phyloP scores from a whole-genome alignment of 345 rosid genomes.

The Rhodomyrtus tomentosa region DNA sequence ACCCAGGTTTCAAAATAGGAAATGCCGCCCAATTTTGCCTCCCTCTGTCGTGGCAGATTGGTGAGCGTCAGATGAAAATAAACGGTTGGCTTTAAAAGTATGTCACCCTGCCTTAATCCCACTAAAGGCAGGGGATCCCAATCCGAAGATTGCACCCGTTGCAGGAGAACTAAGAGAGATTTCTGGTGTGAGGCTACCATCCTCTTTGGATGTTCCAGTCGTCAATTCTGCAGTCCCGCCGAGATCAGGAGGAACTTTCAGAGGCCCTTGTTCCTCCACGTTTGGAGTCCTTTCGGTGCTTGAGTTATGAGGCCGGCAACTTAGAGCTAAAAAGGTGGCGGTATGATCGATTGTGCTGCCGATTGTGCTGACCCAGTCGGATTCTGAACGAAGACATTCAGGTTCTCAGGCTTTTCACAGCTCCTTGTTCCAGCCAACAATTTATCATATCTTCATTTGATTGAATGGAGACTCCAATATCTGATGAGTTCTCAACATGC shows the following conservation, averaged over 20 bases:
- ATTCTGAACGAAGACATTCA: background rate
- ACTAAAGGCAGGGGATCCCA: too few species aligned
- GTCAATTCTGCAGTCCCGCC: background rate
- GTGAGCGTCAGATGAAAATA: too few species aligned
- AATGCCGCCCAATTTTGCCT: too few species aligned
- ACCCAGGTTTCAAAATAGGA: too few species aligned
- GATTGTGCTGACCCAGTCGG: background rate
- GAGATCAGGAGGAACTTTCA: conserved; percentile 4
- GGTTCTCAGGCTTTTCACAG: background rate
- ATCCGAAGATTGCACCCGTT: background rate
- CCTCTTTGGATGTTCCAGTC: background rate
- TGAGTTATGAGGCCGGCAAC: background rate
- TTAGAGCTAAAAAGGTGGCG: background rate
- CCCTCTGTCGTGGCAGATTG: too few species aligned
- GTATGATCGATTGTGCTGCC: background rate
- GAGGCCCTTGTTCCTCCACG: conserved; percentile 1
- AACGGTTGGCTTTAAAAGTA: too few species aligned
- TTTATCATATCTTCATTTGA: background rate
- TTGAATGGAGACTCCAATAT: background rate
- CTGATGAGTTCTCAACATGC: background rate
- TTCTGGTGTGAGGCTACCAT: background rate
- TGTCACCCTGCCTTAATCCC: too few species aligned
- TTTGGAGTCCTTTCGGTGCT: background rate
- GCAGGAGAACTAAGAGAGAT: background rate
- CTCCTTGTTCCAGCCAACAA: background rate